Evolutionary conservation across 2,329 filamentous ascomycete genomes (phyloP).

Genomic region (Polytolypa hystricis): DNA sequence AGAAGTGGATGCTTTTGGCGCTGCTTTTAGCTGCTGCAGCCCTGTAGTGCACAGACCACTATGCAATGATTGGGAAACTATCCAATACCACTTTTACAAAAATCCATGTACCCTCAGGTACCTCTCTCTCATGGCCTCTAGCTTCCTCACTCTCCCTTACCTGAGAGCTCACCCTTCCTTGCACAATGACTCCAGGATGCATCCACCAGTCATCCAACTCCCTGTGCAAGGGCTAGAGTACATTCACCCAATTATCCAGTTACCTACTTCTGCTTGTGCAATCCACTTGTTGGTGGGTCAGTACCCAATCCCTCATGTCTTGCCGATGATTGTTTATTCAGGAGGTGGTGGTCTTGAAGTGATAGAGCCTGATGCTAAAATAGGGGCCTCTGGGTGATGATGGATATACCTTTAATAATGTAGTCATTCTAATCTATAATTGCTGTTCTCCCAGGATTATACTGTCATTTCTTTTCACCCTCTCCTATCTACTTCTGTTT

Average conservation of each 20-base stretch:
- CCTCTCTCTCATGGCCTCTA: not conserved
- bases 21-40: not conserved
- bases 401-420: not conserved
- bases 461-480: not conserved
- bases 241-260: not conserved
- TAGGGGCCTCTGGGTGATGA: not conserved
- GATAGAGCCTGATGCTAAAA: not conserved
- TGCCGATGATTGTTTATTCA: too few relatives aligned
- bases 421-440: not conserved
- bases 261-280: too few relatives aligned
- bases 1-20: not conserved
- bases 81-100: not conserved
- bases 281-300: too few relatives aligned
- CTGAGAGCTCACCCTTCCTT: too few relatives aligned
- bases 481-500: too few relatives aligned
- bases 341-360: too few relatives aligned
- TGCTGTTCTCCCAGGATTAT: not conserved
- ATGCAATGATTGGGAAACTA: not conserved
- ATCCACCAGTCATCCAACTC: not conserved
- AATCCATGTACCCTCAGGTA: too few relatives aligned
- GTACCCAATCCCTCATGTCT: too few relatives aligned
- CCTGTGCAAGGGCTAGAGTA: not conserved
- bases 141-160: not conserved
- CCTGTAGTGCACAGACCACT: not conserved
- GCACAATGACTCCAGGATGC: too few relatives aligned